These are phyloP conservation scores for Candida taoyuanica DNA, from an alignment of 805 yeast species.

Conservation along the genomic window DNA sequence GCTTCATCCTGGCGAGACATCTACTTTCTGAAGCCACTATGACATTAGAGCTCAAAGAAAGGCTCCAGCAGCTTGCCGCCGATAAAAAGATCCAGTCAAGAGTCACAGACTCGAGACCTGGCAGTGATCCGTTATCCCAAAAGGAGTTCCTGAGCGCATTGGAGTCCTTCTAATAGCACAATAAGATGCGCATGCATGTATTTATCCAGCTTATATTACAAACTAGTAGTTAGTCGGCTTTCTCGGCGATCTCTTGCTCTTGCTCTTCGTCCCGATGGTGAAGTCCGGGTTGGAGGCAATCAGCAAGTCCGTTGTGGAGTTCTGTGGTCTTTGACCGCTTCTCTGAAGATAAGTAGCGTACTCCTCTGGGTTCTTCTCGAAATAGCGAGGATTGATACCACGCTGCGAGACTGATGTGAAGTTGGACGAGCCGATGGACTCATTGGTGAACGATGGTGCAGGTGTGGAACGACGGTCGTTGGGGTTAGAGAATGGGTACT, in stretches of 20 bases:
- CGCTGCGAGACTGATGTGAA: conserved; percentile 78
- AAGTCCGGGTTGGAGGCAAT: conserved; percentile 25
- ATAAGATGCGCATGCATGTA: neutral
- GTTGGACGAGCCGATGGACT: conserved; percentile 42
- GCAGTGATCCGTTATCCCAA: conserved; percentile 3
- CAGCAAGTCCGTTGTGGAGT: conserved; percentile 14
- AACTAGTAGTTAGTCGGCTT: conserved; percentile 1
- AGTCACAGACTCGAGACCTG: conserved; percentile 1
- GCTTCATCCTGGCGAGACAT: conserved; percentile 9
- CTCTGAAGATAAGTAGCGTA: conserved; percentile 11
- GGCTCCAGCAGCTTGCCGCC: neutral
- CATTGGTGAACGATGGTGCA: conserved; percentile 30
- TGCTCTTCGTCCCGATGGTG: conserved; percentile 9
- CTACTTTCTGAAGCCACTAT: conserved; percentile 1
- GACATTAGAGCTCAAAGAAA: neutral
- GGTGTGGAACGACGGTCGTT: conserved; percentile 24
- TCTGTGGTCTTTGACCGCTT: neutral
- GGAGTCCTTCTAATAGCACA: too few species aligned
- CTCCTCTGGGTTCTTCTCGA: conserved; percentile 27
- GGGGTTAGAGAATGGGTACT: conserved; percentile 24
- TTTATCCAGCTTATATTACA: too few species aligned
- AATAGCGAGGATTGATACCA: conserved; percentile 58
- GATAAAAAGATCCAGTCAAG: neutral
- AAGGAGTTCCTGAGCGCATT: conserved; percentile 2
- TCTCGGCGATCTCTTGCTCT: conserved; percentile 2